Evolutionary conservation across 148 eudicot species (phyloP).

Genomic region (Fagopyrum homotropicum): DNA sequence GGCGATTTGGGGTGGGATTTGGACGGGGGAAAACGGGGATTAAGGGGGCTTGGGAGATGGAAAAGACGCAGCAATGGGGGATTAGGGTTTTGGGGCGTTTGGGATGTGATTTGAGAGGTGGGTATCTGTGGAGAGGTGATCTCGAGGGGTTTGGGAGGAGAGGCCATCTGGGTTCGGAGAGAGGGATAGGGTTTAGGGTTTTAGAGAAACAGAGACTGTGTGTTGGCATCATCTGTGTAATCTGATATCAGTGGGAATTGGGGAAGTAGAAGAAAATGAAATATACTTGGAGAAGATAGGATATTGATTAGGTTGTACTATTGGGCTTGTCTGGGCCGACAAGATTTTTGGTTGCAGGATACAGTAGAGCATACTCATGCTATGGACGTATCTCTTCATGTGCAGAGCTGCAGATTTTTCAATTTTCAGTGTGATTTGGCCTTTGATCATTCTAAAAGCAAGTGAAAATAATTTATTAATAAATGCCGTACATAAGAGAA

Average conservation of each 20-base stretch:
- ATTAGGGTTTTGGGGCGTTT: constrained; percentile 5
- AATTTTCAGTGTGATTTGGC: background rate
- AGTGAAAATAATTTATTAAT: background rate
- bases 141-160: constrained; percentile 23
- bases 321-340: background rate
- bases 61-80: constrained; percentile 15
- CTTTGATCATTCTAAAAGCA: background rate
- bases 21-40: constrained; percentile 17
- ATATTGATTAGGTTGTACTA: background rate
- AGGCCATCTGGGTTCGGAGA: constrained; percentile 25
- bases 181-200: constrained; percentile 51
- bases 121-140: constrained; percentile 22
- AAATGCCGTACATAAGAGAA: background rate
- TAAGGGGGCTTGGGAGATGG: constrained; percentile 18
- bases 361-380: constrained; percentile 11
- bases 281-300: background rate
- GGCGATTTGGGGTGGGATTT: constrained; percentile 21
- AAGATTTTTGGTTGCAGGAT: constrained; percentile 3
- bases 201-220: constrained; percentile 42
- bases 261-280: background rate
- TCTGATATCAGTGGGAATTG: background rate
- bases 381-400: background rate
- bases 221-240: constrained; percentile 25
- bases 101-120: constrained; percentile 19
- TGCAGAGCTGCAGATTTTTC: background rate